A percentile compares a stretch with the other conserved stretches of the same genome.
Evolutionary conservation across 164 flowering plant genomes (phyloP).

Genomic region (Vitis riparia): DNA sequence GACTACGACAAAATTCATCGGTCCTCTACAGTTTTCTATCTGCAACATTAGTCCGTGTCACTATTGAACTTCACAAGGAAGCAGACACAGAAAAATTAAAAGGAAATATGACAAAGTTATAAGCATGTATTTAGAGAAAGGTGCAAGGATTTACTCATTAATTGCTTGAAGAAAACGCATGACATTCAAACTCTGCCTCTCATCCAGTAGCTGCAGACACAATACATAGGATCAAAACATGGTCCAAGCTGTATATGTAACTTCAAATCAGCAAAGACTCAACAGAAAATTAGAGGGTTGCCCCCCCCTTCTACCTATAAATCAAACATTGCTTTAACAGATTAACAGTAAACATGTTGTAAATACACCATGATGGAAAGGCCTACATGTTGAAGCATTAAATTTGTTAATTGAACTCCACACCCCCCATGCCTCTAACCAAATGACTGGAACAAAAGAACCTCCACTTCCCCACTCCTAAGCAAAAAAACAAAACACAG

Average conservation of each 20-base stretch:
- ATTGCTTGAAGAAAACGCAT: conserved; percentile 67
- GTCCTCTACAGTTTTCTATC: no score
- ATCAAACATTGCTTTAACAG: neutral
- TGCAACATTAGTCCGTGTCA: no score
- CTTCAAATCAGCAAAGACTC: neutral
- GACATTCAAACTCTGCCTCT: conserved; percentile 62
- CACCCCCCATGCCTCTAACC: no score
- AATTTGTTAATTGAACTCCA: no score
- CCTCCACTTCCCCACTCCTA: no score
- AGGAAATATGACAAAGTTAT: neutral
- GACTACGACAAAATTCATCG: no score
- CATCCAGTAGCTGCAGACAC: conserved; percentile 49
- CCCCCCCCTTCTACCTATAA: neutral
- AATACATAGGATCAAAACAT: neutral
- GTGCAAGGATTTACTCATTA: conserved; percentile 39
- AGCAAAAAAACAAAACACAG: no score
- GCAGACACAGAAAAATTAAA: neutral
- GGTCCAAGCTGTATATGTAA: neutral
- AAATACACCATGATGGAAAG: neutral
- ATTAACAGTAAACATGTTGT: neutral
- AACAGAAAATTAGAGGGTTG: neutral
- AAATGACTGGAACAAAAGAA: no score
- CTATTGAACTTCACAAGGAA: neutral
- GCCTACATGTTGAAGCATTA: no score
- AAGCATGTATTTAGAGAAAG: neutral